Evolutionary conservation across 2,329 filamentous ascomycete species (phyloP), one percentile per base, ranked within the genome.

Genomic region (Pleurostoma richardsiae): DNA sequence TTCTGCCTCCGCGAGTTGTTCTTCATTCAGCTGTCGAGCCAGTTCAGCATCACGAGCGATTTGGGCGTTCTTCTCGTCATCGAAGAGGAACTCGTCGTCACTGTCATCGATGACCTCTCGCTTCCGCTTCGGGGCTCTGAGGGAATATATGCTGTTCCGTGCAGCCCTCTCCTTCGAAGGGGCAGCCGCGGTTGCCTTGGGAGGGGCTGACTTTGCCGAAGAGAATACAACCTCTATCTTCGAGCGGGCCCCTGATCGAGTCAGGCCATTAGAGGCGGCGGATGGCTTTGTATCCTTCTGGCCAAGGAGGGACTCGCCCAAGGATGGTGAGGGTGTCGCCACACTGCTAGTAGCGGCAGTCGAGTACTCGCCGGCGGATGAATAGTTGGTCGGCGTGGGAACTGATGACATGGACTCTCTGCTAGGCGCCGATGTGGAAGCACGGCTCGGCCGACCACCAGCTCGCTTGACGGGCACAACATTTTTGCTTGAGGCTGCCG

Each of bases 31-130:
- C 39, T 66, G 66, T 40, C 71, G 65, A 31, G 83, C 83, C 38
- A 86, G 60, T 41, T 74, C 69, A 10, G 73, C 77, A 59, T 79
- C 76, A 43, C 70, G 64, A 28, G 82, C 82, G 38, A 86, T 61
- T 40, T 73, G 69, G 5, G 73, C 77, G 59, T 78, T 73, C 1
- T 60, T 54, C 5, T 60, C 60, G 27, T 50, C 52, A 11, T 70
- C 66, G 0, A 67, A 64, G 3, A 70, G 61, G n/a, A 69, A 64
- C 1, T 65, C 66, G 7, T 72, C 67, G 2, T 69, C 63, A 43
- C 64, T 59, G 50, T 76, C 63, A n/a, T 67, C 67, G 44, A 72
- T 64, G 30, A 68, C 59, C 46, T 68, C 50, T 42, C 71, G 63
- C 62, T 79, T 76, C 45, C 66, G 59, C 52, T 75, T 66, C 27